Percentiles rank a stretch among this genome's conserved stretches.
These are phyloP conservation scores for Sporodiniella umbellata DNA, from an alignment of 371 early-diverging fungal species.

Conservation along the genomic window DNA sequence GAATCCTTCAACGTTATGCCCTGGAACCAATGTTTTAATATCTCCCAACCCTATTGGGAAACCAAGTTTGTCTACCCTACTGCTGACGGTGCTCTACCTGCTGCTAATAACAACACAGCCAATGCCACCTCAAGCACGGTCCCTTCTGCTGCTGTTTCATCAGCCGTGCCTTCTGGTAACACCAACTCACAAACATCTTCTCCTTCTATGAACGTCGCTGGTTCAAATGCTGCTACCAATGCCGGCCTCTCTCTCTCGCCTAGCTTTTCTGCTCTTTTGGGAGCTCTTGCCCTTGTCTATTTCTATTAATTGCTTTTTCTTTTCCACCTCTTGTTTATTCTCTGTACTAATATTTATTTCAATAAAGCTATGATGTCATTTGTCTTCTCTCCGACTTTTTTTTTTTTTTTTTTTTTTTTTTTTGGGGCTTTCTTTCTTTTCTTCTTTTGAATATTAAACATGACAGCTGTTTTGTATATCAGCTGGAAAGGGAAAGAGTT, in stretches of 20 bases:
- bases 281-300: too few species aligned
- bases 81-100: slow-evolving; percentile 11
- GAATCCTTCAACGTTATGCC: slow-evolving; percentile 44
- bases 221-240: not conserved
- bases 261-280: too few species aligned
- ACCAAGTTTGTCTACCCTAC: slow-evolving; percentile 32
- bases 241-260: not conserved
- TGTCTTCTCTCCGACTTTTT: too few species aligned
- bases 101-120: not conserved
- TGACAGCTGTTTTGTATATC: slow-evolving; percentile 16
- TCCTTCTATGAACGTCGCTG: not conserved
- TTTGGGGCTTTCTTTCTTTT: too few species aligned
- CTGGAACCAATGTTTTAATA: slow-evolving; percentile 45
- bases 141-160: slow-evolving; percentile 6
- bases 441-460: too few species aligned
- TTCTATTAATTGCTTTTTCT: too few species aligned
- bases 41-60: slow-evolving; percentile 52
- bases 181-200: too few species aligned
- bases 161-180: too few species aligned
- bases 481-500: slow-evolving; percentile 30
- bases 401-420: too few species aligned
- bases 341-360: too few species aligned
- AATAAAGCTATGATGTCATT: too few species aligned
- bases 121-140: not conserved
- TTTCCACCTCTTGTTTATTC: too few species aligned